Evolutionary conservation across 805 yeast genomes (phyloP), one percentile per base, ranked within the genome.

Genomic region (Metschnikowia shivogae): DNA sequence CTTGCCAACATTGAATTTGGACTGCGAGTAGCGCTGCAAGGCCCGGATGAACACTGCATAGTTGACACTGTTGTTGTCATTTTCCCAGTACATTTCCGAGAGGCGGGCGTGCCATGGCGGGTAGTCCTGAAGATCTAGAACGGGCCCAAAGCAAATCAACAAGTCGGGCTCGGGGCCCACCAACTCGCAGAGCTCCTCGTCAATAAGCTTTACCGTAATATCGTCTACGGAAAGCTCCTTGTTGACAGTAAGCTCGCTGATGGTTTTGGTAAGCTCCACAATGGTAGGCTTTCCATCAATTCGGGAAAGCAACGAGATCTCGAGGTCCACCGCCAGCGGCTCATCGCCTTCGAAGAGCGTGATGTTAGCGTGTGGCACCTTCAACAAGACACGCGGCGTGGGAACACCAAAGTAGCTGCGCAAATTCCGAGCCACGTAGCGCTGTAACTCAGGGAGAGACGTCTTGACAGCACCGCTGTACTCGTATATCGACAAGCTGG

Each of bases 41-140:
- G 90, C 92, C 51, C 93, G 75, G 42, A 86, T 74, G 62, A 87
- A 90, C 14, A 89, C 93, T 11, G 90, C 84, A 62, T 90, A 90
- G 31, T 80, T 77, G 38, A 89, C 95, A 44, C 77, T 81, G 47
- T 76, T 81, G 63, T 89, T 89, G 62, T 88, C 96, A 2, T 85
- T 84, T 59, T 89, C 92, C 87, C 95, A 86, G 66, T 83, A 90
- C 58, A 93, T 80, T 61, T 93, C 99, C 6, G 89, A 79, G 43
- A 95, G 76, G 50, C 99, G 78, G 30, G 89, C 80, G 60, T 92
- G 98, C 99, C 99, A 93, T 26, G 99, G 99, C 17, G 98, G 98
- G 63, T 83, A 93, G 13, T 96, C 97, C 64, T 89, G 95, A 40
- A 93, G 74, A 61, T 89, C 95, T 51, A 93, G 72, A 10, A 75